Evolutionary conservation across 108 stramenopile genomes (phyloP).

Genomic region (Cyclotella kingstonii): DNA sequence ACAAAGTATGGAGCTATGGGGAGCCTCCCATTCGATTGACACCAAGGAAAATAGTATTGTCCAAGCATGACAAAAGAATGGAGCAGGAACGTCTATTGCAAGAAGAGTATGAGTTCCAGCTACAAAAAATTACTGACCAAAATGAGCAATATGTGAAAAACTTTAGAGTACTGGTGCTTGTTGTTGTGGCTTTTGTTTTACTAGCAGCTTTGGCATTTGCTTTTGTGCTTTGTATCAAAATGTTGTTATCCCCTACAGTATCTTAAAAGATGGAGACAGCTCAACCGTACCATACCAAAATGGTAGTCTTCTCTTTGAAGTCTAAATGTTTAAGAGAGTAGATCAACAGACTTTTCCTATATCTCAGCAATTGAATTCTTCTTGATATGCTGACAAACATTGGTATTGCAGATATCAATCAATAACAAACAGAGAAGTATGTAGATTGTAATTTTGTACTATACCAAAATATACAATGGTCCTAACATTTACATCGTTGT

Average conservation of each 20-base stretch:
- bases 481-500: too few relatives aligned
- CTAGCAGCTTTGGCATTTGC: conserved; percentile 29
- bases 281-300: too few relatives aligned
- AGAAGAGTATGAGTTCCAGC: conserved; percentile 33
- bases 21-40: conserved; percentile 15
- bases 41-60: conserved; percentile 4
- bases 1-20: conserved; percentile 31
- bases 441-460: too few relatives aligned
- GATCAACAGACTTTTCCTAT: too few relatives aligned
- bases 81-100: conserved; percentile 30
- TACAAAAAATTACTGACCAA: conserved; percentile 12
- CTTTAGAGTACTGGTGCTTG: conserved; percentile 33
- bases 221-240: conserved; percentile 29
- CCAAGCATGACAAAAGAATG: conserved; percentile 23
- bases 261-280: neutral
- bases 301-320: too few relatives aligned
- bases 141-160: conserved; percentile 20
- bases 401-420: too few relatives aligned
- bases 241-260: conserved; percentile 15
- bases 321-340: too few relatives aligned
- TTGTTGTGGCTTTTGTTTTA: conserved; percentile 30
- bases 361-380: too few relatives aligned
- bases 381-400: too few relatives aligned
- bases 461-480: too few relatives aligned
- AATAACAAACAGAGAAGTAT: too few relatives aligned